Conservation (phyloP, 441 rosid genomes). For the Adansonia madagascariensis region DNA sequence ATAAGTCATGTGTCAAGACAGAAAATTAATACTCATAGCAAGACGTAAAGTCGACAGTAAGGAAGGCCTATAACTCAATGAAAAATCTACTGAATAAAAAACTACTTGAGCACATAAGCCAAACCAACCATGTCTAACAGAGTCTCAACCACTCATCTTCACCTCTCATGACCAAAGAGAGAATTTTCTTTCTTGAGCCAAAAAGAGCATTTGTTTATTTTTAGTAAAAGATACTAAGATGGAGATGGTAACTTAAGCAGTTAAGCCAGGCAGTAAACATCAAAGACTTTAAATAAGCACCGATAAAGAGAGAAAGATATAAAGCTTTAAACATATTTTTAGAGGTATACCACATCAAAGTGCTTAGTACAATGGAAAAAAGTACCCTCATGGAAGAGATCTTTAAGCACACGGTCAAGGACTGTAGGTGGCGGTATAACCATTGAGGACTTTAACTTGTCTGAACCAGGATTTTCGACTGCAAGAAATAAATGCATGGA, state of each 20-base stretch:
- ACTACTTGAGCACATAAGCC: conserved; percentile 16
- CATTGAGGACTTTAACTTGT: conserved; percentile 71
- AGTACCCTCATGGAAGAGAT: conserved; percentile 86
- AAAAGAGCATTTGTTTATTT: not conserved
- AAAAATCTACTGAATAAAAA: conserved; percentile 7
- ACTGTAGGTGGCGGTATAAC: conserved; percentile 85
- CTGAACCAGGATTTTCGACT: conserved; percentile 78
- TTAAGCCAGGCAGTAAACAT: not conserved
- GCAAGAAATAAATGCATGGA: conserved; percentile 33
- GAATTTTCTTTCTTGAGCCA: not conserved
- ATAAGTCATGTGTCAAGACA: not conserved
- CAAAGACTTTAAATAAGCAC: conserved; percentile 5
- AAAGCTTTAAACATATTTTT: conserved; percentile 12
- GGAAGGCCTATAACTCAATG: too few relatives aligned
- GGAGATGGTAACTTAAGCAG: not conserved
- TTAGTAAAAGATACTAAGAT: not conserved
- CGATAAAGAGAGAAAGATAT: not conserved
- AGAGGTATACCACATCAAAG: conserved; percentile 1
- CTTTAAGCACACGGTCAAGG: conserved; percentile 91
- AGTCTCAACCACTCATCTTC: not conserved
- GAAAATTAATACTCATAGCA: not conserved
- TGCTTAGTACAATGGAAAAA: not conserved
- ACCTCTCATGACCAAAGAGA: not conserved
- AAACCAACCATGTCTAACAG: not conserved
- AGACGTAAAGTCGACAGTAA: not conserved